Evolutionary conservation across 169 alveolate genomes (phyloP).

Genomic region (Ichthyophthirius multifiliis): DNA sequence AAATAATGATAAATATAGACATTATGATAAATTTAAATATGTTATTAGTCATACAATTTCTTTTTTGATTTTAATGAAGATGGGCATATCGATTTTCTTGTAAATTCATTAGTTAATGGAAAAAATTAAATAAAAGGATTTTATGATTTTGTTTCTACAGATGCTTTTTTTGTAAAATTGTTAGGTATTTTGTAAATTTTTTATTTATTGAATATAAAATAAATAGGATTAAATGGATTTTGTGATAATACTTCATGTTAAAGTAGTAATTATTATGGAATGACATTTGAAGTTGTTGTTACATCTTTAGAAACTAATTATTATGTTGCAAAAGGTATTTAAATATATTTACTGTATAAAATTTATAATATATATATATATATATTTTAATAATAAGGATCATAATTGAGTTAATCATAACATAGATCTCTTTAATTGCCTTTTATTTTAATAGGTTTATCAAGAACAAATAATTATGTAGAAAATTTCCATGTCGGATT

Average conservation of each 20-base stretch:
- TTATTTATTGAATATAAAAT: too few species aligned
- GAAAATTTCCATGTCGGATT: conserved; percentile 32
- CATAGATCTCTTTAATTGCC: conserved; percentile 26
- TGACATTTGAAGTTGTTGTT: conserved; percentile 20
- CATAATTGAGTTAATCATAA: conserved; percentile 17
- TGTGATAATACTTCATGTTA: conserved; percentile 15
- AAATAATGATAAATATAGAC: not conserved
- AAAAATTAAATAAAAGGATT: not conserved
- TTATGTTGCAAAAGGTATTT: conserved; percentile 4
- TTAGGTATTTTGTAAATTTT: too few species aligned
- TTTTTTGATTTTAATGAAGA: conserved; percentile 42
- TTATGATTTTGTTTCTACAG: conserved; percentile 13
- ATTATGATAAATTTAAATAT: not conserved
- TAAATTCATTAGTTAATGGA: conserved; percentile 1
- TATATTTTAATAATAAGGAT: conserved; percentile 11
- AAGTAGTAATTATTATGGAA: conserved; percentile 30
- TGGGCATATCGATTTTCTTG: conserved; percentile 26
- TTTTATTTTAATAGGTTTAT: conserved; percentile 28
- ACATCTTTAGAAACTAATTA: conserved; percentile 11
- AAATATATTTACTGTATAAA: not conserved
- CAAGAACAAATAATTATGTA: conserved; percentile 42
- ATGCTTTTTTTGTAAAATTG: conserved; percentile 32
- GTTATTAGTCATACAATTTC: too few species aligned
- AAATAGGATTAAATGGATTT: conserved; percentile 42
- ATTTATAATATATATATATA: not conserved